Evolutionary conservation across 192 early-diverging fungal genomes (phyloP).

Genomic region (Backusella mclennaniae): DNA sequence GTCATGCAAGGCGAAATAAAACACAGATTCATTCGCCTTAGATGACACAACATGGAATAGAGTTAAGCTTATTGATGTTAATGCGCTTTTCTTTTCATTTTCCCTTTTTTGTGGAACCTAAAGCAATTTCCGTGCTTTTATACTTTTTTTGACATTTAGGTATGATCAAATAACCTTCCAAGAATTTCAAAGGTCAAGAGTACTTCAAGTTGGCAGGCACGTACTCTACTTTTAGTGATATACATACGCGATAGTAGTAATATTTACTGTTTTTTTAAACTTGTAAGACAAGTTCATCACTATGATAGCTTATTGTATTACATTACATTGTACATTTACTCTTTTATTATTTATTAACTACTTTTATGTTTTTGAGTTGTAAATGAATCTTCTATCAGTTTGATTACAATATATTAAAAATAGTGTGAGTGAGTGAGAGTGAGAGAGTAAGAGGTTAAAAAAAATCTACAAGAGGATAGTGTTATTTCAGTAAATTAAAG

Average conservation of each 20-base stretch:
- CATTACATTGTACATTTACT: background rate
- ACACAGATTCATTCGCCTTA: background rate
- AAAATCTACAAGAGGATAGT: background rate
- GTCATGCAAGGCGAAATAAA: background rate
- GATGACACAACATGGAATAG: background rate
- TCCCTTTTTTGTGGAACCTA: background rate
- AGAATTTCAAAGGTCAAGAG: background rate
- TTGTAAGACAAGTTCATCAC: background rate
- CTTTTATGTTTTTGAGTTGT: background rate
- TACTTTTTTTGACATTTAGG: background rate
- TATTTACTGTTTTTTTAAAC: background rate
- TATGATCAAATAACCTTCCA: background rate
- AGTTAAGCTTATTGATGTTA: background rate
- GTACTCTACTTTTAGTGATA: background rate
- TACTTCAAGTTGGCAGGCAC: background rate
- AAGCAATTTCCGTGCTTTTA: background rate
- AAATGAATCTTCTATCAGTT: background rate
- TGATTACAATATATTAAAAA: background rate
- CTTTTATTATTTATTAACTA: background rate
- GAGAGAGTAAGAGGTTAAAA: background rate
- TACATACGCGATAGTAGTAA: background rate
- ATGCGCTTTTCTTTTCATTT: background rate
- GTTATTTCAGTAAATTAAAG: constrained; percentile 2
- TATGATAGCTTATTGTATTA: background rate
- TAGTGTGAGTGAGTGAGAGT: background rate